These are phyloP conservation scores for Ascosphaera aggregata DNA, from an alignment of 2,329 filamentous ascomycete species.

Conservation along the genomic window DNA sequence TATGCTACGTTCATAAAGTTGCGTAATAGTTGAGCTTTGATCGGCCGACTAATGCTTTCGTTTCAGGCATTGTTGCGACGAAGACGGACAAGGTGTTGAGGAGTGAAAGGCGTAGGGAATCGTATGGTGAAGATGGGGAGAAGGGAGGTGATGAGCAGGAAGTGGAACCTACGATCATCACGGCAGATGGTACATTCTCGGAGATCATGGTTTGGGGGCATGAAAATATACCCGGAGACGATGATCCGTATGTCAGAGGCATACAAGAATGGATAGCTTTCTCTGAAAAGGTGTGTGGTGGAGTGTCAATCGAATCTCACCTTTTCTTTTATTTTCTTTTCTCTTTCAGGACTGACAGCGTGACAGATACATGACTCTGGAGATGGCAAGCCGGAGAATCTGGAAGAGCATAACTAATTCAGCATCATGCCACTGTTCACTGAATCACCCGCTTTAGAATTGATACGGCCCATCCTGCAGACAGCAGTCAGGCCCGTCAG, in stretches of 20 bases:
- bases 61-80: slow-evolving; percentile 33
- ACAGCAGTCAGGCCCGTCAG: too few relatives aligned
- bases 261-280: slow-evolving; percentile 62
- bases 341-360: not conserved
- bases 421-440: too few relatives aligned
- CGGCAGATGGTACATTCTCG: slow-evolving; percentile 45
- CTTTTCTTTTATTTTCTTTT: too few relatives aligned
- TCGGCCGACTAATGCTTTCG: not conserved
- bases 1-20: slow-evolving; percentile 6
- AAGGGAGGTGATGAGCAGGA: slow-evolving; percentile 24
- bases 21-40: not conserved
- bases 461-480: too few relatives aligned
- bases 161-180: slow-evolving; percentile 28
- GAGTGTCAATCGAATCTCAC: not conserved
- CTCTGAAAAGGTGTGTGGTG: slow-evolving; percentile 37
- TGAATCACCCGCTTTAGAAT: too few relatives aligned
- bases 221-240: slow-evolving; percentile 38
- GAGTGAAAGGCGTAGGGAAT: slow-evolving; percentile 5
- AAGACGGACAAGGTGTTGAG: slow-evolving; percentile 18
- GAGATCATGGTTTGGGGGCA: slow-evolving; percentile 68
- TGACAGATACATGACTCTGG: not conserved
- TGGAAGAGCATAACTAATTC: too few relatives aligned
- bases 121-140: slow-evolving; percentile 15
- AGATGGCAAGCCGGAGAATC: not conserved
- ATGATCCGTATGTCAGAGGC: slow-evolving; percentile 49